Base-by-base conservation (phyloP, 345 rosid genomes). In the Heritiera fomes region DNA sequence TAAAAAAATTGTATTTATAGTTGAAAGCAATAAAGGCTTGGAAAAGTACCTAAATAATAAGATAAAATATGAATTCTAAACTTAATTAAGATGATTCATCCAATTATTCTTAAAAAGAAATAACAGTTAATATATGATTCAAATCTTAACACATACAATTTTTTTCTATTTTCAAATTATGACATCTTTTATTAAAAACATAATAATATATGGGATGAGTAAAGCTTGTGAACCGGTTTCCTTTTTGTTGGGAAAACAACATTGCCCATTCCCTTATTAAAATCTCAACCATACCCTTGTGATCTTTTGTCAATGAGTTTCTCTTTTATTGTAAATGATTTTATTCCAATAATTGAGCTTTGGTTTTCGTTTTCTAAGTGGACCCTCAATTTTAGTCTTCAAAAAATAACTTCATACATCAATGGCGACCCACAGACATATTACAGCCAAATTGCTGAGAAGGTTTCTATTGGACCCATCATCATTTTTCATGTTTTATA, bases 201-300 rank as follows among this genome's bases (percentile, higher is more conserved):
- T 34, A 34, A 34, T 34, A 34, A 34, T 34, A 34, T 34, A 34
- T 34, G 38, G 38, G 38, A 2, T 34, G 38, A 34, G 38, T 34
- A 34, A 34, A 34, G 38, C 38, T 34, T 3, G 38, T 34, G 38
- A 2, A 34, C 38, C 38, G 2, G 38, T 34, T 34, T 43, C 81
- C 49, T 60, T 84, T 85, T 87, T 46, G 87, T 78, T 46, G 81
- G 49, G 28, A 74, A 56, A 80, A 49, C 47, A 69, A 71, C 63
- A 67, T 1, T 30, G 4, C 28, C 72, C 61, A 66, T 45, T 73
- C 40, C 34, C 43, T 71, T 23, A 58, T 28, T 49, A 0, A 81
- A 84, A 75, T 81, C 46, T 60, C 83, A 34, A 81, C 0, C 30
- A 4, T 75, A 38, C 72, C 89, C 81, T 77, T 46, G 47, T 67